Conservation (phyloP, 805 yeast species). For the Ogataea chonburiensis region DNA sequence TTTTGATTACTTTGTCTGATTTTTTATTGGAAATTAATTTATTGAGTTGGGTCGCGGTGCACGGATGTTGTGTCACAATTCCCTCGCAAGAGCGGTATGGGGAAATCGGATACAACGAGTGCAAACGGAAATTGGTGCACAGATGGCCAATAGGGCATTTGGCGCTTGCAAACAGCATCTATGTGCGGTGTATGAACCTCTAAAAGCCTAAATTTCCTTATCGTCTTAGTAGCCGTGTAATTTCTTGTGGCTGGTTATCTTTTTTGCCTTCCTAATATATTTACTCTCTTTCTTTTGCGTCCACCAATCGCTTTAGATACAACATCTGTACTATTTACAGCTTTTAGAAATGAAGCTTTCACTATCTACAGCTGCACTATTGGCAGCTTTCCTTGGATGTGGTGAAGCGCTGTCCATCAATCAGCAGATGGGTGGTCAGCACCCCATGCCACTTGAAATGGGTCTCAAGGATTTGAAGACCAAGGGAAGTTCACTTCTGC, state of each 20-base stretch:
- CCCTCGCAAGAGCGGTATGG: too few species aligned
- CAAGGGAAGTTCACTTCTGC: constrained; percentile 27
- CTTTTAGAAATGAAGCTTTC: constrained; percentile 7
- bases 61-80: constrained; percentile 4
- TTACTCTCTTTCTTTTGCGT: constrained; percentile 1
- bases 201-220: constrained; percentile 2
- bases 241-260: constrained; percentile 11
- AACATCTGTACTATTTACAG: too few species aligned
- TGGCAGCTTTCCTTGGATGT: constrained; percentile 8
- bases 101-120: too few species aligned
- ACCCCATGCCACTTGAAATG: constrained; percentile 9
- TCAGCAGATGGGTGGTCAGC: constrained; percentile 8
- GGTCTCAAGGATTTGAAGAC: neutral
- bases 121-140: too few species aligned
- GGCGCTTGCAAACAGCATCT: too few species aligned
- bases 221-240: neutral
- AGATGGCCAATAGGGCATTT: too few species aligned
- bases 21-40: constrained; percentile 3
- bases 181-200: too few species aligned
- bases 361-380: constrained; percentile 10
- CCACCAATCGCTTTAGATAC: constrained; percentile 7
- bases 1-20: constrained; percentile 4
- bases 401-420: constrained; percentile 11
- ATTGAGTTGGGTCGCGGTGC: constrained; percentile 1
- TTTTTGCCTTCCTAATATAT: constrained; percentile 8